Base-by-base conservation (phyloP, 305 asterid genomes). In the Rubia peregrina region DNA sequence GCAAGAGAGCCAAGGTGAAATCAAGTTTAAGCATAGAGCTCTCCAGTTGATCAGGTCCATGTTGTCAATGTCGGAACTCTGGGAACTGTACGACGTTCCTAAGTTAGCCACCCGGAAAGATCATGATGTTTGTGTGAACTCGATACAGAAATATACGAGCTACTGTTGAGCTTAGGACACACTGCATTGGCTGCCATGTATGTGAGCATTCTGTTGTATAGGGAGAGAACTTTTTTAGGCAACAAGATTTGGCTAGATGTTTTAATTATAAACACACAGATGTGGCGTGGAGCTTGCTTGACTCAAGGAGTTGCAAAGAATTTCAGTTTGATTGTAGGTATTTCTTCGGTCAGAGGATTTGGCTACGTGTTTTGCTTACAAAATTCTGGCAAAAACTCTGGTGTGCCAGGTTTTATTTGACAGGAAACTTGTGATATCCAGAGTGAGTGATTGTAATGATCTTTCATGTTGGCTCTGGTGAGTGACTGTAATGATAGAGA, bases 41-140 rank as follows among this genome's bases (percentile, higher is more conserved):
- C 40, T 78, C 83, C 88, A 19, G 94, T 85, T 17, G 96, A 90
- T 78, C 95, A 90, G 84, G 87, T 92, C 73, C 86, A 81, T 62
- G 71, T 71, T 61, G 96, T 93, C 44, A 90, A 86, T 48, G 82
- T 69, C 69, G 65, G 73, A 17, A 74, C 80, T 75, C 49, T 76
- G 75, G 69, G 70, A 78, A 67, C 78, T 76, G 30, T 75, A 63
- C 42, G 40, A 21, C 49, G 9, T 33, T 17, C 30, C 19, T 7
- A 13, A 11, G 42, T 36, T 71, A 49, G 48, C 51, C 12, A 38
- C 36, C 21, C 14, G 43, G 48, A 42, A 19, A 16, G 22, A 61
- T 43, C 62, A 41, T 65, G 44, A 6, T 65, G 46, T 16, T 56
- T 5, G 61, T 3, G 24, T 42, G 24, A 55, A 5, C 42, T 49